Evolutionary conservation across 2,329 filamentous ascomycete species (phyloP), one percentile per base, ranked within the genome.

Genomic region (Xylariaceae sp.): DNA sequence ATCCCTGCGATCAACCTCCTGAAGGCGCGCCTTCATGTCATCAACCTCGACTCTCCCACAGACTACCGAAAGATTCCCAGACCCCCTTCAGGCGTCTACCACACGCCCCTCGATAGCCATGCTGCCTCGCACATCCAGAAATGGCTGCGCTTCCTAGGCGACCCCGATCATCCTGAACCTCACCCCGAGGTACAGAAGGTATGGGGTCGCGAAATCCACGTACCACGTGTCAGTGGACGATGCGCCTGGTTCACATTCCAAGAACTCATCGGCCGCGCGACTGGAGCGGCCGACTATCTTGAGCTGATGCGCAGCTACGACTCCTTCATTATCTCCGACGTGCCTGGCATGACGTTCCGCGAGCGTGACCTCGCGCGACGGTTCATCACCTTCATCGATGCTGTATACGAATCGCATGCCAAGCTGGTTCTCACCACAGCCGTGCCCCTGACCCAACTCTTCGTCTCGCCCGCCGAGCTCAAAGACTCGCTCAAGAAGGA

Each of bases 341-440:
- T 97, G 1, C 94, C 94, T 0, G 90, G 88, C 4, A 97, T 99
- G 94, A 94, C 88, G 47, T 84, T 91, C 65, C 85, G 85, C 57
- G 86, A 92, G 70, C 85, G 94, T 17, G 94, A 99, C 75, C 81
- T 96, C 45, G 94, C 94, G 0, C 80, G 94, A 10, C 83, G 94
- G 4, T 97, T 99, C 74, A 99, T 99, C 73, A 99, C 93, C 0
- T 97, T 99, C 68, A 90, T 99, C 65, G 94, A 99, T 72, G 93
- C 94, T 4, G 88, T 97, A 3, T 99, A 99, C 71, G 94, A 99
- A 74, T 81, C 82, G 34, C 84, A 93, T 74, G 92, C 92, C n/a
- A 97, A 97, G 76, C 83, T 99, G 6, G 93, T 97, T 13, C 83
- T 99, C 58, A 99, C 94, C 0, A 92, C 90, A 2, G 91, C 87